Percentiles rank a stretch among this genome's conserved stretches.
These are phyloP conservation scores for Cercophora samala DNA, from an alignment of 495 filamentous ascomycete genomes.

Conservation along the genomic window DNA sequence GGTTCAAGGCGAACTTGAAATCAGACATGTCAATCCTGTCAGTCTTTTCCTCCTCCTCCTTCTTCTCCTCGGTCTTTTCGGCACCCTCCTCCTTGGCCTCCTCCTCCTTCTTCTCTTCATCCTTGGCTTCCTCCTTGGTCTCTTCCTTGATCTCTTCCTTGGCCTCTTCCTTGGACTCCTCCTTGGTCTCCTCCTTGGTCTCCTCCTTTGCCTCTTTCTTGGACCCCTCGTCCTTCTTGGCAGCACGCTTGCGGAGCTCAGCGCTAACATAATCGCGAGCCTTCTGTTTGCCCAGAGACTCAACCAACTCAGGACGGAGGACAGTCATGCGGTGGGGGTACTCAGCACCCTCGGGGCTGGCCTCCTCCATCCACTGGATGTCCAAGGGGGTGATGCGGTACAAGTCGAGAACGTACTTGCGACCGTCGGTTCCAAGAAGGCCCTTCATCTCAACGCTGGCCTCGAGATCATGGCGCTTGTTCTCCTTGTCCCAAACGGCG, in stretches of 20 bases:
- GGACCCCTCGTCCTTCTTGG: slow-evolving; percentile 35
- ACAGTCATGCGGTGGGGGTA: slow-evolving; percentile 98
- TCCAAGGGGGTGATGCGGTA: slow-evolving; percentile 94
- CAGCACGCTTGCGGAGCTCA: slow-evolving; percentile 61
- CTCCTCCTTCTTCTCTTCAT: slow-evolving; percentile 30
- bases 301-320: slow-evolving; percentile 82
- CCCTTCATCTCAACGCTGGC: slow-evolving; percentile 98
- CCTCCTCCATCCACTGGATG: slow-evolving; percentile 82
- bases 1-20: slow-evolving; percentile 87
- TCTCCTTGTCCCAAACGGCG: slow-evolving; percentile 96
- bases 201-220: slow-evolving; percentile 27
- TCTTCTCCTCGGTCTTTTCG: slow-evolving; percentile 25
- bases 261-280: slow-evolving; percentile 79
- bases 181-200: slow-evolving; percentile 20
- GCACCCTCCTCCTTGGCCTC: slow-evolving; percentile 31
- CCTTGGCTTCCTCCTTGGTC: slow-evolving; percentile 29
- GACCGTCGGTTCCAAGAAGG: slow-evolving; percentile 89
- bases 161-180: slow-evolving; percentile 19
- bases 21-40: slow-evolving; percentile 68
- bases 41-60: slow-evolving; percentile 25
- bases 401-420: slow-evolving; percentile 95
- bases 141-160: slow-evolving; percentile 34
- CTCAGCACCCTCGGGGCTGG: slow-evolving; percentile 43
- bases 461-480: slow-evolving; percentile 84
- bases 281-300: slow-evolving; percentile 76